Evolutionary conservation across 768 basidiomycete genomes (phyloP).

Genomic region (Exidia glandulosa): DNA sequence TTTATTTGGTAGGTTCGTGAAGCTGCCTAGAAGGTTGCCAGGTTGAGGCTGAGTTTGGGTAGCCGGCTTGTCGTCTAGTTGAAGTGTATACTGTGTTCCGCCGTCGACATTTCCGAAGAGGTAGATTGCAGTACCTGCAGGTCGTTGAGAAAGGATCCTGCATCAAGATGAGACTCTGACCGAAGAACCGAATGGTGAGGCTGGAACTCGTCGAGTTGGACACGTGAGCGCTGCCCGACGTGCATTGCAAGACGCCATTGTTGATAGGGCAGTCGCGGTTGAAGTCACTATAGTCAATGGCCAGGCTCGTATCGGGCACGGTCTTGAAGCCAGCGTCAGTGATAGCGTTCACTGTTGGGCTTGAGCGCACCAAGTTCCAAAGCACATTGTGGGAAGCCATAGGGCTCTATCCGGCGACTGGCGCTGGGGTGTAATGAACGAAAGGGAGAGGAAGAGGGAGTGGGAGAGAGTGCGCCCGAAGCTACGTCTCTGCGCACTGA

Average conservation of each 20-base stretch:
- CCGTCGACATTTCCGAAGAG: not conserved
- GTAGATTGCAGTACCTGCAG: not conserved
- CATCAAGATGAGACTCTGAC: not conserved
- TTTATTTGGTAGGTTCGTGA: not conserved
- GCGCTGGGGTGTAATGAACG: not conserved
- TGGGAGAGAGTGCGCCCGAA: no score
- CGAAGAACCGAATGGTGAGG: not conserved
- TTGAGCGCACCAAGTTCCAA: not conserved
- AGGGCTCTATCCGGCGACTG: not conserved
- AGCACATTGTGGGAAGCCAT: not conserved
- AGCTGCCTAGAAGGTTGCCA: not conserved
- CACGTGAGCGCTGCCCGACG: not conserved
- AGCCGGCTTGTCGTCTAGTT: not conserved
- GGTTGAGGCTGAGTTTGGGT: not conserved
- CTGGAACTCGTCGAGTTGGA: not conserved
- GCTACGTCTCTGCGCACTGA: no score
- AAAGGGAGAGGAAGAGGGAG: not conserved
- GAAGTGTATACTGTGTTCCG: not conserved
- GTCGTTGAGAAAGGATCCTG: not conserved
- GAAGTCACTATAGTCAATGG: not conserved
- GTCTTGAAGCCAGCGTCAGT: not conserved
- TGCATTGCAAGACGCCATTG: not conserved
- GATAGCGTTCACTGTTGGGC: no score
- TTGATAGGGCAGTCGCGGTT: not conserved
- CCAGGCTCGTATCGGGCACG: not conserved